Evolutionary conservation across 2,329 filamentous ascomycete species (phyloP).

Genomic region (Pseudogymnoascus sp.): DNA sequence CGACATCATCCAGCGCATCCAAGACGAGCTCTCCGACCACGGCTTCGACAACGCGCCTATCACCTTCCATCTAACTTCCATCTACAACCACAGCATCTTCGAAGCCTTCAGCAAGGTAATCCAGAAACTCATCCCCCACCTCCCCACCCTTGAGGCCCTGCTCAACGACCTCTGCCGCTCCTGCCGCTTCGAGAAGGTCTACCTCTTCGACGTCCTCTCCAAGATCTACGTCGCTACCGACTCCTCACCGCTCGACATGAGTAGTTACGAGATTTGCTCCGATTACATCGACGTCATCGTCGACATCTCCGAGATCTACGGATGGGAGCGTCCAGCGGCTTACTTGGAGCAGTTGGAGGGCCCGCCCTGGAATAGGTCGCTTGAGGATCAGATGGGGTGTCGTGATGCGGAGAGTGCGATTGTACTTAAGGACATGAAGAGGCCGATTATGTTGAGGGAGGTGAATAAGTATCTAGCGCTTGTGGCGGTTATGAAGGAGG

Average conservation of each 20-base stretch:
- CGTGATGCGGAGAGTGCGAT: slow-evolving; percentile 59
- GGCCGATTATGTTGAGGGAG: slow-evolving; percentile 59
- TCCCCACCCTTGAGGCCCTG: slow-evolving; percentile 86
- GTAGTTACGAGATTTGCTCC: slow-evolving; percentile 94
- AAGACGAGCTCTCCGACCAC: slow-evolving; percentile 88
- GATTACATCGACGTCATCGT: slow-evolving; percentile 99
- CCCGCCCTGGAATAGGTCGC: slow-evolving; percentile 49
- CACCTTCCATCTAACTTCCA: slow-evolving; percentile 91
- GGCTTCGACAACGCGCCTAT: slow-evolving; percentile 91
- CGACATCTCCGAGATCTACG: slow-evolving; percentile 92
- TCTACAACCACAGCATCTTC: slow-evolving; percentile 98
- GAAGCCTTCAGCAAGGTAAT: slow-evolving; percentile 98
- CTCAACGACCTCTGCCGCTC: slow-evolving; percentile 90
- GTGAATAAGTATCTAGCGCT: slow-evolving; percentile 69
- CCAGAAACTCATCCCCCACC: slow-evolving; percentile 88
- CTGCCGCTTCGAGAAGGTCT: slow-evolving; percentile 94
- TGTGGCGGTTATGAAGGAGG: slow-evolving; percentile 80
- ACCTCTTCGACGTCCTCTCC: slow-evolving; percentile 92
- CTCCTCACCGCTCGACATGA: slow-evolving; percentile 84
- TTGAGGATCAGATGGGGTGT: slow-evolving; percentile 59
- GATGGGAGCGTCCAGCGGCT: slow-evolving; percentile 54
- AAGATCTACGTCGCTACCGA: slow-evolving; percentile 99
- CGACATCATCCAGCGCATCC: slow-evolving; percentile 91
- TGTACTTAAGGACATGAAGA: slow-evolving; percentile 53
- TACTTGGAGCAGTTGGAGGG: slow-evolving; percentile 49